These are phyloP conservation scores for Comarum palustre DNA, from an alignment of 306 rosid species.

Conservation along the genomic window DNA sequence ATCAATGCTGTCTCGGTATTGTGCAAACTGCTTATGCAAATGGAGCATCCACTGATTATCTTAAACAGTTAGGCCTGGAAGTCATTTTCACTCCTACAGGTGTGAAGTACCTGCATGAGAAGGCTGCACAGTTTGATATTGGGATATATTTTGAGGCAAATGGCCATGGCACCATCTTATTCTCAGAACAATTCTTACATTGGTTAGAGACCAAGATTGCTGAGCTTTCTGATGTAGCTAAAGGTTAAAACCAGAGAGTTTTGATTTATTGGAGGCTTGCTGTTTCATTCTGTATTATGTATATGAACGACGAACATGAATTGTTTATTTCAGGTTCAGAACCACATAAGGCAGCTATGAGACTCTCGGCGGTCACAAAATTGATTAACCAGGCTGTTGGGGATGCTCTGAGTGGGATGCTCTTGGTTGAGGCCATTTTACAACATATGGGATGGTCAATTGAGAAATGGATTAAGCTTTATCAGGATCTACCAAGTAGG, in stretches of 20 bases:
- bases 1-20: conserved; percentile 58
- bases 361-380: conserved; percentile 66
- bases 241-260: conserved; percentile 40
- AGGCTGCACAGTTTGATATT: conserved; percentile 73
- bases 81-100: conserved; percentile 82
- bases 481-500: conserved; percentile 88
- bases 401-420: conserved; percentile 89
- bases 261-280: conserved; percentile 24
- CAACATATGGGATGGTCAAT: conserved; percentile 72
- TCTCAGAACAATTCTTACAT: conserved; percentile 56
- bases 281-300: conserved; percentile 14
- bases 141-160: conserved; percentile 98
- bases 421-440: conserved; percentile 85
- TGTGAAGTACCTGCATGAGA: conserved; percentile 81
- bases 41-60: conserved; percentile 83
- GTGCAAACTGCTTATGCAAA: conserved; percentile 96
- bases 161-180: conserved; percentile 91
- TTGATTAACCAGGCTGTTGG: conserved; percentile 93
- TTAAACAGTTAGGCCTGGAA: conserved; percentile 69
- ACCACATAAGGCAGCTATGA: conserved; percentile 65
- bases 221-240: conserved; percentile 44
- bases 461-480: conserved; percentile 73
- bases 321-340: conserved; percentile 54
- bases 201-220: conserved; percentile 50
- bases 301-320: conserved; percentile 17